phyloP scores from a whole-genome alignment of 192 early-diverging fungal genomes.

The Kickxella alabastrina region DNA sequence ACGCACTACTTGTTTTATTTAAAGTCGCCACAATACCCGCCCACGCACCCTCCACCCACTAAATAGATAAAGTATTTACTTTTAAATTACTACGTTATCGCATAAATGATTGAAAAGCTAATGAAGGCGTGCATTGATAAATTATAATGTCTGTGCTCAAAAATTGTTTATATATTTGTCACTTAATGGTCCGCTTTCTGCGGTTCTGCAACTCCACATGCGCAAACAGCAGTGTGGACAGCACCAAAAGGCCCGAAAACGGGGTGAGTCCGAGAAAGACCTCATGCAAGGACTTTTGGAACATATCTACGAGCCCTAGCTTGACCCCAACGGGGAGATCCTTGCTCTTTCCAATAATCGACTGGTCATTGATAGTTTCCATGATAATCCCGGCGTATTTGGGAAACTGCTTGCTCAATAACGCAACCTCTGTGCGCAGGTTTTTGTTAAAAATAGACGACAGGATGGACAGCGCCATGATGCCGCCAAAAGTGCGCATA shows the following conservation, averaged over 20 bases:
- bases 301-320: constrained; percentile 47
- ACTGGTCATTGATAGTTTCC: constrained; percentile 51
- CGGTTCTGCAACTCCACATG: constrained; percentile 24
- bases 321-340: constrained; percentile 42
- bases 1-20: no score
- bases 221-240: constrained; percentile 39
- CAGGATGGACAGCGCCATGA: constrained; percentile 57
- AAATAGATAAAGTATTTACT: no score
- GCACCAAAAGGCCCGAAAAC: constrained; percentile 48
- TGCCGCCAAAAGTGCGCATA: constrained; percentile 61
- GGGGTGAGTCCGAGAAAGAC: constrained; percentile 56
- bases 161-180: no score
- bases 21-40: no score
- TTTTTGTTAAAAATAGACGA: constrained; percentile 63
- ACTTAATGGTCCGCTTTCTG: constrained; percentile 44
- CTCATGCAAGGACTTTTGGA: constrained; percentile 52
- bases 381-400: constrained; percentile 44
- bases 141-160: no score
- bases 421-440: constrained; percentile 23
- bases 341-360: constrained; percentile 18
- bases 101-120: no score
- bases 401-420: constrained; percentile 28
- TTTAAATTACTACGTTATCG: no score
- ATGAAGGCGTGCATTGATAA: no score
- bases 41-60: no score